These are phyloP conservation scores for Vanrija sp. DNA, from an alignment of 1,284 basidiomycete genomes.

Conservation along the genomic window DNA sequence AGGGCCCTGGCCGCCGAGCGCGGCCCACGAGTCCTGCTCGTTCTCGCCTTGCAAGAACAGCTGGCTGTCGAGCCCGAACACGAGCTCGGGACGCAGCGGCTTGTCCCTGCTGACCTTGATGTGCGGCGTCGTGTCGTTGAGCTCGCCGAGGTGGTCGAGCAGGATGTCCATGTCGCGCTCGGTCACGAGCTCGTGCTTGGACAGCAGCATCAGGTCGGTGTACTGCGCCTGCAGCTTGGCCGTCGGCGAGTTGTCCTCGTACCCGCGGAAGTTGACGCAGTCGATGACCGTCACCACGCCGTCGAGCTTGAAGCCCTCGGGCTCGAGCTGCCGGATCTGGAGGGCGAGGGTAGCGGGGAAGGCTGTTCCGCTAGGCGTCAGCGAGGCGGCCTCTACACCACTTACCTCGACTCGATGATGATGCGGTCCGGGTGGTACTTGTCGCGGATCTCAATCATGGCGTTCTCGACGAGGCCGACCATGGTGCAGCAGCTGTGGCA, in stretches of 20 bases:
- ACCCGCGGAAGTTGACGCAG: constrained; percentile 77
- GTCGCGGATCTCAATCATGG: constrained; percentile 80
- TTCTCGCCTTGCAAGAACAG: constrained; percentile 56
- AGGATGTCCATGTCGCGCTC: constrained; percentile 73
- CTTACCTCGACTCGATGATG: constrained; percentile 85
- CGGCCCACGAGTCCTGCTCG: constrained; percentile 36
- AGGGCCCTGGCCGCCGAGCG: constrained; percentile 19
- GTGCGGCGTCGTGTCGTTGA: constrained; percentile 83
- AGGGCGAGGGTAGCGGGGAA: constrained; percentile 78
- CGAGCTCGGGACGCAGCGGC: constrained; percentile 58
- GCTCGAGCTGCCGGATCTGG: constrained; percentile 80
- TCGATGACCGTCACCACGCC: constrained; percentile 85
- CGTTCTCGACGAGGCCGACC: constrained; percentile 85
- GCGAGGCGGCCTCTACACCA: constrained; percentile 15
- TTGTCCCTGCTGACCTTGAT: constrained; percentile 56
- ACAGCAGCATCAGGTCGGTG: constrained; percentile 82
- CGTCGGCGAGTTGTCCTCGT: constrained; percentile 81
- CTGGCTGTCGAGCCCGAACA: constrained; percentile 79
- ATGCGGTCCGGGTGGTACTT: constrained; percentile 78
- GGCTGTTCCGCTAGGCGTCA: constrained; percentile 60
- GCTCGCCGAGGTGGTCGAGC: constrained; percentile 76
- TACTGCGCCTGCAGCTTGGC: constrained; percentile 91
- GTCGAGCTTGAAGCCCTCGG: constrained; percentile 72
- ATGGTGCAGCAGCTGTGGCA: constrained; percentile 73
- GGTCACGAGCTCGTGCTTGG: constrained; percentile 76